Evolutionary conservation across 257 asterid genomes (phyloP).

Genomic region (Thymus mandschuricus): DNA sequence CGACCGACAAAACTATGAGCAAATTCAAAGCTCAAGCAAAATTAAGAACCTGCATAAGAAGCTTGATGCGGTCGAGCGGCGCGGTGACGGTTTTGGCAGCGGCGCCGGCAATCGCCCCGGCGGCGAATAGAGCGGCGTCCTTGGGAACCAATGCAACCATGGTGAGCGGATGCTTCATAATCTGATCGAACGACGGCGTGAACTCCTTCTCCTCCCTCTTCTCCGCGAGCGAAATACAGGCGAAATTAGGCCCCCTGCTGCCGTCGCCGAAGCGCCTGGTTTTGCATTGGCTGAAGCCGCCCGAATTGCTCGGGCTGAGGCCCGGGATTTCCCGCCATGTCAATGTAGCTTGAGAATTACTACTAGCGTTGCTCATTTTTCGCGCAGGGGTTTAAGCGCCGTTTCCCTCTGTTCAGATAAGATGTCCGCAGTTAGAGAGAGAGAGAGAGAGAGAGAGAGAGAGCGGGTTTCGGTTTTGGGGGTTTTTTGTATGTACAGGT

Average conservation of each 20-base stretch:
- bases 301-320: slow-evolving; percentile 37
- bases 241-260: slow-evolving; percentile 52
- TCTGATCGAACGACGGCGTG: slow-evolving; percentile 66
- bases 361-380: slow-evolving; percentile 35
- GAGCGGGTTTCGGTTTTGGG: slow-evolving; percentile 11
- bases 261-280: slow-evolving; percentile 31
- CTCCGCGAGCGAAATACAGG: slow-evolving; percentile 63
- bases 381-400: background rate
- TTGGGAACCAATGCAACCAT: slow-evolving; percentile 76
- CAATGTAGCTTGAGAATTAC: slow-evolving; percentile 43
- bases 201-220: slow-evolving; percentile 56
- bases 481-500: background rate
- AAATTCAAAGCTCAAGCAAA: too few relatives aligned
- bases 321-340: slow-evolving; percentile 68
- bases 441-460: slow-evolving; percentile 15
- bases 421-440: slow-evolving; percentile 26
- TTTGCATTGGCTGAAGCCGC: slow-evolving; percentile 39
- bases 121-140: slow-evolving; percentile 83
- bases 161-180: slow-evolving; percentile 75
- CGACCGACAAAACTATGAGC: background rate
- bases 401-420: slow-evolving; percentile 38
- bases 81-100: slow-evolving; percentile 91
- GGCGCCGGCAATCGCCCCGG: slow-evolving; percentile 95
- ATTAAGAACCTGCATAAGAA: slow-evolving; percentile 79
- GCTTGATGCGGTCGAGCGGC: slow-evolving; percentile 94